A percentile compares a stretch with the other conserved stretches of the same genome.
Evolutionary conservation across 2,329 filamentous ascomycete species (phyloP).

Genomic region (Penicillium aurantiogriseum): DNA sequence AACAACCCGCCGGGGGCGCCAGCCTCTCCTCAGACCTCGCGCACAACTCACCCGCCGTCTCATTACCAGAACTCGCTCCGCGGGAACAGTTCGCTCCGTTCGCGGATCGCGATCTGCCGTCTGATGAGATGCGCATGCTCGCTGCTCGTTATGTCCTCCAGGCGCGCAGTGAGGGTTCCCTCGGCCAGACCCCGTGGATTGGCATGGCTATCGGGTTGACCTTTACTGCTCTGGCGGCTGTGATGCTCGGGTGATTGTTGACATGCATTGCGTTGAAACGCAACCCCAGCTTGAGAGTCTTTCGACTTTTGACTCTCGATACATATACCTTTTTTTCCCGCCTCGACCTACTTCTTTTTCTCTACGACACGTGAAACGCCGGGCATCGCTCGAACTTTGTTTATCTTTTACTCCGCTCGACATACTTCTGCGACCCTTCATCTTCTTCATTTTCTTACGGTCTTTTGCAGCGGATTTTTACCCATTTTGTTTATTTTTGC

Average conservation of each 20-base stretch:
- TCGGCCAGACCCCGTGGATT: slow-evolving; percentile 43
- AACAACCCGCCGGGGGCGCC: slow-evolving; percentile 11
- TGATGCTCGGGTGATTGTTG: slow-evolving; percentile 37
- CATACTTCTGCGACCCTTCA: slow-evolving; percentile 12
- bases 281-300: background rate
- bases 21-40: slow-evolving; percentile 13
- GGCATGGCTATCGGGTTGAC: slow-evolving; percentile 43
- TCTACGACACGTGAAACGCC: slow-evolving; percentile 11
- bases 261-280: background rate
- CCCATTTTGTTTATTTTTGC: slow-evolving; percentile 17
- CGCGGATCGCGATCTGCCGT: background rate
- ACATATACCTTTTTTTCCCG: slow-evolving; percentile 8
- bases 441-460: slow-evolving; percentile 15
- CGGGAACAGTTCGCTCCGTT: slow-evolving; percentile 5
- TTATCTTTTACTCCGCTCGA: background rate
- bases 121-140: slow-evolving; percentile 4
- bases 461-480: slow-evolving; percentile 23
- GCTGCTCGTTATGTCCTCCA: slow-evolving; percentile 29
- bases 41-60: slow-evolving; percentile 18
- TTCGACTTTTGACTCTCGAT: background rate
- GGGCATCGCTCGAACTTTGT: slow-evolving; percentile 5
- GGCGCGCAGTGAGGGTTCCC: slow-evolving; percentile 39
- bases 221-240: slow-evolving; percentile 39
- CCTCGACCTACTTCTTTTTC: slow-evolving; percentile 4
- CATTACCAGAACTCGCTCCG: slow-evolving; percentile 20